These are phyloP conservation scores for Talaromyces sp. DNA, from an alignment of 2,329 filamentous ascomycete genomes.

Conservation along the genomic window DNA sequence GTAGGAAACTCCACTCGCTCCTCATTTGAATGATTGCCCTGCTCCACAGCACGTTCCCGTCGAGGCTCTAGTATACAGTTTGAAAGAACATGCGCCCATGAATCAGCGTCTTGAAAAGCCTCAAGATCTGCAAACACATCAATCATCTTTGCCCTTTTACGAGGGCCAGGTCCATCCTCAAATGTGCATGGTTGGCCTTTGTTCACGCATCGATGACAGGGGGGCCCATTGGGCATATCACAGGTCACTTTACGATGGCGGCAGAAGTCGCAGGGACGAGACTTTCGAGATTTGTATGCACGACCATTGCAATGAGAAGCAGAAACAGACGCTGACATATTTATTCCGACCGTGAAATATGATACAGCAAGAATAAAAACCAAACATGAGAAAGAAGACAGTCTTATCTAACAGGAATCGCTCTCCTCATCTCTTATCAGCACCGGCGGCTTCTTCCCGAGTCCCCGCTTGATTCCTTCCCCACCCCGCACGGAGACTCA, in stretches of 20 bases:
- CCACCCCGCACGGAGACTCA: too few relatives aligned
- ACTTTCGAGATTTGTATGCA: conserved; percentile 1
- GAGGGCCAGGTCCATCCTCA: background rate
- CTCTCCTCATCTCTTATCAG: too few relatives aligned
- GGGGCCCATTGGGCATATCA: conserved; percentile 4
- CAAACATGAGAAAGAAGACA: background rate
- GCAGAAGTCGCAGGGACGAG: background rate
- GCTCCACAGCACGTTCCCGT: background rate
- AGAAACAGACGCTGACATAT: background rate
- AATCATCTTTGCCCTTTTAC: background rate
- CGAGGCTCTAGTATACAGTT: background rate
- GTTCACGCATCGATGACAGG: background rate
- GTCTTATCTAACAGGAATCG: background rate
- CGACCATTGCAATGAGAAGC: background rate
- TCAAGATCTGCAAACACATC: background rate
- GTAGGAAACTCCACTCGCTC: background rate
- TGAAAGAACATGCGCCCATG: background rate
- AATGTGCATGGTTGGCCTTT: conserved; percentile 2
- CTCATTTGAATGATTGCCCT: background rate
- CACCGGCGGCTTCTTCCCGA: background rate
- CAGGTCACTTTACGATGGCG: conserved; percentile 3
- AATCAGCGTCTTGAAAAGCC: background rate
- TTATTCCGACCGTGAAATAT: background rate
- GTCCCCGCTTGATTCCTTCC: background rate
- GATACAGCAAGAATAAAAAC: background rate